Evolutionary conservation across 2,329 filamentous ascomycete species (phyloP), one percentile per base, ranked within the genome.

Genomic region (Colletotrichum filicis): DNA sequence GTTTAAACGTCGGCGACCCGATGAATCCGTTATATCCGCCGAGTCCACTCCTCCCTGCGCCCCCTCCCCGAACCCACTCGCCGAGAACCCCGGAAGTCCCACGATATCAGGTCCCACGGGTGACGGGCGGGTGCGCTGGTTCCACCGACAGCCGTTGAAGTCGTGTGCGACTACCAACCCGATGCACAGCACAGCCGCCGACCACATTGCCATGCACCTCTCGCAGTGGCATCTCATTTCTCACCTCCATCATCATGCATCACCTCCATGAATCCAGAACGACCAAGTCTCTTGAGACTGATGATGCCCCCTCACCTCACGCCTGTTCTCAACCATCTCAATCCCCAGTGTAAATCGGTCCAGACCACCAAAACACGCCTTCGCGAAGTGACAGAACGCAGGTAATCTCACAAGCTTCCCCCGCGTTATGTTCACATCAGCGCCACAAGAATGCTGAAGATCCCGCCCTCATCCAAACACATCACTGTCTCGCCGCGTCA

Each of bases 91-190:
- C 58, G 35, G 32, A 12, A 55, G 57, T 30, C 35, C 68, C 56
- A 71, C 63, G 56, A 71, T 57, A n/a, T n/a, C 66, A 32, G 22
- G 28, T 16, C 16, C 60, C 59, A 35, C 59, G 11, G 28, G 28
- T 30, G 28, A 30, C 28, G 7, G 32, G 11, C 32, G 32, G 32
- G 42, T 26, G 14, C 4, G 49, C 5, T 26, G 42, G 7, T 26
- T 28, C 35, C 55, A 30, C 32, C 46, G 46, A 32, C 26, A 56
- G n/a, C 53, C 24, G 46, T 59, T 14, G 46, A 22, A 7, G 56
- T 61, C 37, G 26, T 49, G n/a, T 46, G 32, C 60, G 6, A 63
- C 16, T 28, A 42, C 16, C 24, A n/a, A 16, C 16, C 26, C 55
- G 42, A 49, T 49, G 42, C 42, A 49, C 19, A 49, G 42, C 42